Conservation (phyloP, 352 stramenopile genomes). For the Pythium myriotylum region DNA sequence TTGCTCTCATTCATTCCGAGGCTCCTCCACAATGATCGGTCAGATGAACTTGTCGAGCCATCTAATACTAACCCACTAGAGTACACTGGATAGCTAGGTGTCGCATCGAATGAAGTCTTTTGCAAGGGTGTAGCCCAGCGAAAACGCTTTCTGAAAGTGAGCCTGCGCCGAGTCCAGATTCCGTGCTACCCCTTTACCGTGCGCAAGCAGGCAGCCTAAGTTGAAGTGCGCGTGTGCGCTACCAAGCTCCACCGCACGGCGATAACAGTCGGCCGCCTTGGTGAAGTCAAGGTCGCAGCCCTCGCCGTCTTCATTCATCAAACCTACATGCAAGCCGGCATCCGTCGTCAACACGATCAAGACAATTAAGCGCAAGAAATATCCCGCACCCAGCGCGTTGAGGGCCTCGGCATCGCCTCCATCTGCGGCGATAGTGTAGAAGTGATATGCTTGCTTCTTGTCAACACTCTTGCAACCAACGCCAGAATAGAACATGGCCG, state of each 20-base stretch:
- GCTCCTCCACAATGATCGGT: too few species aligned
- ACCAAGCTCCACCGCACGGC: constrained; percentile 42
- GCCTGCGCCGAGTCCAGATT: constrained; percentile 58
- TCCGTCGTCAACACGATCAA: neutral
- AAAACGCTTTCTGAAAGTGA: constrained; percentile 60
- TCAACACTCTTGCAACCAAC: constrained; percentile 45
- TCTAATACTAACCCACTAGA: too few species aligned
- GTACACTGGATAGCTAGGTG: neutral
- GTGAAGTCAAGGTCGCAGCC: constrained; percentile 69
- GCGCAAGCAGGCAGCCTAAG: constrained; percentile 60
- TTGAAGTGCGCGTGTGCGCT: constrained; percentile 80
- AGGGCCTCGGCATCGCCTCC: constrained; percentile 58
- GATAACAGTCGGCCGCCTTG: constrained; percentile 58
- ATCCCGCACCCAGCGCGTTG: constrained; percentile 60
- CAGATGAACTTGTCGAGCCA: too few species aligned
- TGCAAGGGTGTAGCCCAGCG: constrained; percentile 62
- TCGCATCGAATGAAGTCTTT: constrained; percentile 48
- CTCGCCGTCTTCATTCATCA: constrained; percentile 84
- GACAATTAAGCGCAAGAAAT: too few species aligned
- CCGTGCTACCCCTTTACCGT: constrained; percentile 64
- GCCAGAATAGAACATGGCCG: constrained; percentile 65
- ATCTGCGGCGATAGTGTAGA: constrained; percentile 60
- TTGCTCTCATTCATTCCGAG: neutral
- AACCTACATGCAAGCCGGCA: constrained; percentile 30
- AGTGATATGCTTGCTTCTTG: constrained; percentile 51